phyloP scores from a whole-genome alignment of 1,139 yeast genomes.

The Taiozyma onychis region DNA sequence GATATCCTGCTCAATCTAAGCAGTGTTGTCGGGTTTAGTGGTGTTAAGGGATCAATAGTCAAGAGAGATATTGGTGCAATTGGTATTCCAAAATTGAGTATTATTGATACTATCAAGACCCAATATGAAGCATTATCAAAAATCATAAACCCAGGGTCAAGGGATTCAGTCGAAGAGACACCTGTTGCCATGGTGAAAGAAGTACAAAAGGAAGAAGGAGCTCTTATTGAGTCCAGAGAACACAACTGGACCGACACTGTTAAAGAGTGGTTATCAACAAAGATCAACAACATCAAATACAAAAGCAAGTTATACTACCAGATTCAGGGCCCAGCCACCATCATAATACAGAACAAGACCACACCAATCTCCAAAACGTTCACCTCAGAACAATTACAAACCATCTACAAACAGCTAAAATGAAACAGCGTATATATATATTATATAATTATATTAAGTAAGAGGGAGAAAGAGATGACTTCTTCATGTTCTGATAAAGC shows the following conservation, averaged over 20 bases:
- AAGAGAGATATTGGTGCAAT: background rate
- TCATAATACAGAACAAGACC: constrained; percentile 21
- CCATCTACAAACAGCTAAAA: constrained; percentile 11
- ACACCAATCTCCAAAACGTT: constrained; percentile 4
- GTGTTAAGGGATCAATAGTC: background rate
- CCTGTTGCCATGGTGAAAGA: background rate
- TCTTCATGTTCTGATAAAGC: background rate
- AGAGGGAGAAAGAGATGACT: too few species aligned
- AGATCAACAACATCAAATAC: constrained; percentile 10
- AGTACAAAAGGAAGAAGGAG: background rate
- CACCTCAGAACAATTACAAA: constrained; percentile 8
- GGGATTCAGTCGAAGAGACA: background rate
- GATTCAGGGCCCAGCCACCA: constrained; percentile 25
- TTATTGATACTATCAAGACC: background rate
- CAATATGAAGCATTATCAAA: constrained; percentile 2
- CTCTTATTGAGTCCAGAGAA: constrained; percentile 1
- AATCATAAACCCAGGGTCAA: background rate
- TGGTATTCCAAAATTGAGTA: background rate
- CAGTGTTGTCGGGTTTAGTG: constrained; percentile 2
- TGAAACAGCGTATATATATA: constrained; percentile 1
- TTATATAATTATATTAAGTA: too few species aligned
- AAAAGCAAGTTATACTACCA: constrained; percentile 20
- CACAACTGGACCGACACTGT: constrained; percentile 1
- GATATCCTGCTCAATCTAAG: constrained; percentile 2
- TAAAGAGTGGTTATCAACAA: constrained; percentile 8